Evolutionary conservation across 352 stramenopile genomes (phyloP), one percentile per base, ranked within the genome.

Genomic region (Globisporangium solare): DNA sequence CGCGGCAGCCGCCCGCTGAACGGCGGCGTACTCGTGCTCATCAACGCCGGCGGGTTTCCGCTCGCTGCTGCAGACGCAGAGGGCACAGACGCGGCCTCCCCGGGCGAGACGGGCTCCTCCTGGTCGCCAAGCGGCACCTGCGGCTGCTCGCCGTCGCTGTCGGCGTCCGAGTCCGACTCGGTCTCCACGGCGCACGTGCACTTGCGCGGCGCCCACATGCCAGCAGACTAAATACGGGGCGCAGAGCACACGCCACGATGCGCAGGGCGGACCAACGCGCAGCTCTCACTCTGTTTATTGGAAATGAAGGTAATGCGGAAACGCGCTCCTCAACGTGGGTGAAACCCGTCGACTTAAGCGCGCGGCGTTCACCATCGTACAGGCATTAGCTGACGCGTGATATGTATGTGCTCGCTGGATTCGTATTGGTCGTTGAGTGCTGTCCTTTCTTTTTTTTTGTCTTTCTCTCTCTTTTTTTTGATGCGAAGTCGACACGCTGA

Each of bases 151-250:
- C 65, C 73, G 24, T 90, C 80, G 22, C 67, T 63, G 27, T 63
- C 56, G 12, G 54, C 76, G 50, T 90, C 80, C 42, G 81, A 89
- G 60, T 91, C 81, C 4, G 72, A 87, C 54, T 88, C 78, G 27
- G 76, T 89, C 56, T 91, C 81, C 21, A 76, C 71, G 11, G 71
- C 61, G 61, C 81, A 91, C 50, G 81, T 89, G 68, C 81, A 91
- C 65, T 83, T 79, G 31, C 74, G 74, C 51, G 70, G 67, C 41
- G 48, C 22, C 60, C 56, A 63, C 18, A 61, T 43, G 12, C 49
- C 47, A 11, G 27, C 10, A 35, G 5, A 35, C 0, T 35, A 8
- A 18, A 54, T 35, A 35, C 6, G 27, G 10, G 5, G 10, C 4
- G 27, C 27, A 10, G 27, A 1, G 7, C 27, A 35, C 27, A 35